phyloP scores from a whole-genome alignment of 305 asterid species.

The Euphrasia arctica region DNA sequence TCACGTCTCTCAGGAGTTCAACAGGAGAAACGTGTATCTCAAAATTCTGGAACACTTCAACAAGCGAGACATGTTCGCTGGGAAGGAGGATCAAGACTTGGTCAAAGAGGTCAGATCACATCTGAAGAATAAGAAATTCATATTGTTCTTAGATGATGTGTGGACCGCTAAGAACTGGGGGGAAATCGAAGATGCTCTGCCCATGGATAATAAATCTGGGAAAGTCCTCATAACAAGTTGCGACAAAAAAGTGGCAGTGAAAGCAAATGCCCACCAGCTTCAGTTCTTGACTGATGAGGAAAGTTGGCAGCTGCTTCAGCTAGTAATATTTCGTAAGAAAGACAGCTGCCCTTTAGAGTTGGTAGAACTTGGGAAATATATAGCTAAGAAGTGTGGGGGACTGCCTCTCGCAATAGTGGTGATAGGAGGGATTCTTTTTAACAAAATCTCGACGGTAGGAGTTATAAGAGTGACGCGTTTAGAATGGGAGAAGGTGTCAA shows the following conservation, averaged over 20 bases:
- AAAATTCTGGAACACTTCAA: slow-evolving; percentile 25
- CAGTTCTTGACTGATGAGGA: slow-evolving; percentile 22
- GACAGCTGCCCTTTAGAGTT: slow-evolving; percentile 13
- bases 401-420: slow-evolving; percentile 35
- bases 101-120: slow-evolving; percentile 2
- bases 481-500: slow-evolving; percentile 28
- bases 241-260: neutral
- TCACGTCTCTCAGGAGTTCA: slow-evolving; percentile 26
- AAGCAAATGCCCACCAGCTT: slow-evolving; percentile 20
- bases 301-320: slow-evolving; percentile 37
- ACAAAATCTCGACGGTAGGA: slow-evolving; percentile 13
- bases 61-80: slow-evolving; percentile 24
- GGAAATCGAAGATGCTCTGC: slow-evolving; percentile 18
- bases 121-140: slow-evolving; percentile 24
- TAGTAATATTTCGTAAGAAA: slow-evolving; percentile 24
- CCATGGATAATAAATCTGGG: slow-evolving; percentile 3
- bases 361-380: slow-evolving; percentile 18
- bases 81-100: slow-evolving; percentile 17
- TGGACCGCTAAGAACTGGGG: slow-evolving; percentile 28
- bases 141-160: slow-evolving; percentile 38
- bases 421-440: slow-evolving; percentile 34
- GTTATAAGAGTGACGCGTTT: slow-evolving; percentile 12
- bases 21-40: slow-evolving; percentile 26
- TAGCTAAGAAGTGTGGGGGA: slow-evolving; percentile 24
- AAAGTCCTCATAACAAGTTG: slow-evolving; percentile 38